A percentile compares a stretch with the other conserved stretches of the same genome.
phyloP scores from a whole-genome alignment of 1,284 basidiomycete genomes.

The Ceratobasidium sp. region DNA sequence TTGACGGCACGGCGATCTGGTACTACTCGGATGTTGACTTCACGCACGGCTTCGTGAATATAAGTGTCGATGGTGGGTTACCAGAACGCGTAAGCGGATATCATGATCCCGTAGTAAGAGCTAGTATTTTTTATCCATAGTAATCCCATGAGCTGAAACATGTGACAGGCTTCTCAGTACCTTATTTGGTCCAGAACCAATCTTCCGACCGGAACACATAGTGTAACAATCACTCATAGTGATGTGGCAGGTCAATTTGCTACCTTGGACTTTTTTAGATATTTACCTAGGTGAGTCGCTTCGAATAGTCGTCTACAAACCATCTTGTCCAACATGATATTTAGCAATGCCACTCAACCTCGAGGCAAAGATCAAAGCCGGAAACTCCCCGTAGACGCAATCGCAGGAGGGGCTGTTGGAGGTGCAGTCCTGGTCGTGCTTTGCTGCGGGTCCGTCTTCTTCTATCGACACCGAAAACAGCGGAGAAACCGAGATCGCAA shows the following conservation, averaged over 20 bases:
- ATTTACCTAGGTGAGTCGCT: constrained; percentile 7
- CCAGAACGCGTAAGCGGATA: neutral
- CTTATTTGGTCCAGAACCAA: constrained; percentile 14
- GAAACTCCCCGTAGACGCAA: neutral
- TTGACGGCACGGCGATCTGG: constrained; percentile 13
- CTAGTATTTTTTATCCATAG: no score
- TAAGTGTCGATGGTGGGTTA: constrained; percentile 14
- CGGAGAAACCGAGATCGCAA: neutral
- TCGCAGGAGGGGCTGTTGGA: neutral
- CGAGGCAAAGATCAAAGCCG: neutral
- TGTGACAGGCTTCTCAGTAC: neutral
- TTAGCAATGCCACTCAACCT: no score
- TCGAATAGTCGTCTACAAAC: no score
- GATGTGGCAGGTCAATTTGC: neutral
- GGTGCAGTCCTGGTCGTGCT: neutral
- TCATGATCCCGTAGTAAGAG: neutral
- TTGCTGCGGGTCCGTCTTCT: neutral
- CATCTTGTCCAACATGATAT: no score
- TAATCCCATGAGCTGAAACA: neutral
- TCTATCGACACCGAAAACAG: neutral
- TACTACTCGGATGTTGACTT: constrained; percentile 23
- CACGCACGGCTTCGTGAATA: neutral
- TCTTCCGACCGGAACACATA: neutral
- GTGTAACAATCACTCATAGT: constrained; percentile 5
- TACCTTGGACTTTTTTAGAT: constrained; percentile 21